Conservation (phyloP, 164 flowering plant genomes). For the Chimonanthus praecox region DNA sequence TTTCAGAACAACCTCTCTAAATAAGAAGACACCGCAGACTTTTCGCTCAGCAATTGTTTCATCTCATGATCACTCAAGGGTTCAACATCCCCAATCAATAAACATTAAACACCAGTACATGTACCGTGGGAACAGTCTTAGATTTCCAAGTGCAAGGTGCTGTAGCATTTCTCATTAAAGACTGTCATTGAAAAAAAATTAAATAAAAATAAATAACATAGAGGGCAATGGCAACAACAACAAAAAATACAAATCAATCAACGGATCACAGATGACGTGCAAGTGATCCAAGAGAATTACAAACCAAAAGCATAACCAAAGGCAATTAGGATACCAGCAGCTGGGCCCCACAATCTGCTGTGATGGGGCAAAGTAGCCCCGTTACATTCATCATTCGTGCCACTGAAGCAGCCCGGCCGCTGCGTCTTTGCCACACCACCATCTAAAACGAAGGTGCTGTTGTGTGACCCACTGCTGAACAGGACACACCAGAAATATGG, state of each 20-base stretch:
- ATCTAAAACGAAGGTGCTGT: constrained; percentile 53
- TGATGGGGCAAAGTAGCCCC: constrained; percentile 22
- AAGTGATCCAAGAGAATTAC: constrained; percentile 11
- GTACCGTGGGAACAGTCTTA: too few relatives aligned
- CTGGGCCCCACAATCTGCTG: constrained; percentile 18
- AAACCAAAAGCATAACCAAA: constrained; percentile 28
- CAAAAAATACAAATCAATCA: neutral
- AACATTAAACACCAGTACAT: too few relatives aligned
- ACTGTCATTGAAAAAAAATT: too few relatives aligned
- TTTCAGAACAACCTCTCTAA: too few relatives aligned
- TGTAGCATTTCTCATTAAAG: neutral
- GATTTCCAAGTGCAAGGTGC: neutral
- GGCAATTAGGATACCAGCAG: constrained; percentile 26
- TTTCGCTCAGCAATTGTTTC: too few relatives aligned
- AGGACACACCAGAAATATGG: constrained; percentile 96
- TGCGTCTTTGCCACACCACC: constrained; percentile 50
- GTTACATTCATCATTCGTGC: constrained; percentile 70
- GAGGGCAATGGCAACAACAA: neutral
- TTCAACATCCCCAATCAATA: too few relatives aligned
- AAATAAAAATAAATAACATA: too few relatives aligned
- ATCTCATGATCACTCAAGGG: too few relatives aligned
- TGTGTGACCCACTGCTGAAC: constrained; percentile 62
- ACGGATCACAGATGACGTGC: neutral
- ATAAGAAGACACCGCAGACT: too few relatives aligned
- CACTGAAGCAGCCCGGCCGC: constrained; percentile 85